Base-by-base conservation (phyloP, 768 basidiomycete species). In the Tulasnella sp. region DNA sequence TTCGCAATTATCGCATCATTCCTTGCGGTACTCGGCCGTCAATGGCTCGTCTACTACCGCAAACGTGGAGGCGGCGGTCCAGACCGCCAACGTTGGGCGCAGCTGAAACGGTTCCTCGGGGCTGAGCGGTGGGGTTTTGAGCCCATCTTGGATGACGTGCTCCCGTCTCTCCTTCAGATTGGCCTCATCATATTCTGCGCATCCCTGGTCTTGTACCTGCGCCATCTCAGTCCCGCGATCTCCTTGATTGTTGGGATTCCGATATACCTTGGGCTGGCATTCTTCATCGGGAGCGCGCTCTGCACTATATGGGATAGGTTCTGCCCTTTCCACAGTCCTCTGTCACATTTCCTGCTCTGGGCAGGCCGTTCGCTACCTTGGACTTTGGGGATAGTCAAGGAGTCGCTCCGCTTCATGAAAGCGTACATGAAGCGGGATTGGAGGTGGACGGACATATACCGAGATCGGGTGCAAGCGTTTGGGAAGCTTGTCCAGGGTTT, bases 41-140 rank as follows among this genome's bases (percentile, higher is more conserved):
- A 69, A 31, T 69, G 64, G 64, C 64, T 69, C 28, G 64, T 69
- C 28, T 69, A 69, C 64, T 69, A 69, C 64, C 64, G 64, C 14
- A 69, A 69, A 37, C 64, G 64, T 37, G 31, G 64, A 8, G 64
- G 64, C 14, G 64, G 64, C 3, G 64, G 64, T 4, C 64, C 64
- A 12, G 64, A 69, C 28, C 64, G 64, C 14, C 64, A 69, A 37
- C 64, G 64, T 7, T 69, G 64, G 64, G 64, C 34, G 18, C 64
- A 69, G 64, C 64, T 69, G 1, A 69, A 69, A 18, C 64, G 64
- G 14, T 69, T 69, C 34, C 64, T 69, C 9, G 64, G 64, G 34
- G 64, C 64, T 37, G 64, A 69, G 11, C 64, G 64, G 34, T 69
- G 64, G 64, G 8, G 34, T 7, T 31, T 69, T 8, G 64, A 69